Evolutionary conservation across 495 filamentous ascomycete species (phyloP).

Genomic region (Hypoxylon cercidicola): DNA sequence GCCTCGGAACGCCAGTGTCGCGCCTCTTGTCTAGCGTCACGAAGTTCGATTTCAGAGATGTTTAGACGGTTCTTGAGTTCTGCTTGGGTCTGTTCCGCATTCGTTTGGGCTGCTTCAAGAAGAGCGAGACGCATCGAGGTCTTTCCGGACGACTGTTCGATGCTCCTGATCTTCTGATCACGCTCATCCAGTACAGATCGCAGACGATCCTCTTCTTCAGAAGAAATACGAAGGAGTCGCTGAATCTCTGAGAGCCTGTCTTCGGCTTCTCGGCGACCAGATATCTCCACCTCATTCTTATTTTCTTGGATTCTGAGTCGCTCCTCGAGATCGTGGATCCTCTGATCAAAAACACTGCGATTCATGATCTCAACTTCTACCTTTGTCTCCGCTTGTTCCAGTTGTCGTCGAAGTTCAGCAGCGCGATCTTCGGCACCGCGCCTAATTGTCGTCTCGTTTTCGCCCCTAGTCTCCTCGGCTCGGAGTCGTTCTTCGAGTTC

Average conservation of each 20-base stretch:
- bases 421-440: slow-evolving; percentile 56
- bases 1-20: slow-evolving; percentile 62
- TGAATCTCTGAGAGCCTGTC: slow-evolving; percentile 78
- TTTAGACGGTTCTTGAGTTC: slow-evolving; percentile 67
- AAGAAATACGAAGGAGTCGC: slow-evolving; percentile 70
- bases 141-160: slow-evolving; percentile 61
- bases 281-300: slow-evolving; percentile 67
- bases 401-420: slow-evolving; percentile 55
- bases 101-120: slow-evolving; percentile 71
- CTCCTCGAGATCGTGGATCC: slow-evolving; percentile 59
- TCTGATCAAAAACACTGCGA: slow-evolving; percentile 57
- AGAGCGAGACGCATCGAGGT: slow-evolving; percentile 67
- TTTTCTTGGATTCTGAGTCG: slow-evolving; percentile 54
- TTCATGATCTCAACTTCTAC: slow-evolving; percentile 65
- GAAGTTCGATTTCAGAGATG: slow-evolving; percentile 58
- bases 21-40: slow-evolving; percentile 59
- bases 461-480: slow-evolving; percentile 52
- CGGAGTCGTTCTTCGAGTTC: slow-evolving; percentile 59
- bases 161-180: slow-evolving; percentile 56
- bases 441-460: slow-evolving; percentile 51
- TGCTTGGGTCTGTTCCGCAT: slow-evolving; percentile 70
- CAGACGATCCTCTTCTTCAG: slow-evolving; percentile 77
- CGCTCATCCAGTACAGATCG: slow-evolving; percentile 75
- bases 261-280: slow-evolving; percentile 72
- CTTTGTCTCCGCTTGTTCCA: slow-evolving; percentile 60